Base-by-base conservation (phyloP, 495 filamentous ascomycete genomes). In the Penicillium mononematosum region DNA sequence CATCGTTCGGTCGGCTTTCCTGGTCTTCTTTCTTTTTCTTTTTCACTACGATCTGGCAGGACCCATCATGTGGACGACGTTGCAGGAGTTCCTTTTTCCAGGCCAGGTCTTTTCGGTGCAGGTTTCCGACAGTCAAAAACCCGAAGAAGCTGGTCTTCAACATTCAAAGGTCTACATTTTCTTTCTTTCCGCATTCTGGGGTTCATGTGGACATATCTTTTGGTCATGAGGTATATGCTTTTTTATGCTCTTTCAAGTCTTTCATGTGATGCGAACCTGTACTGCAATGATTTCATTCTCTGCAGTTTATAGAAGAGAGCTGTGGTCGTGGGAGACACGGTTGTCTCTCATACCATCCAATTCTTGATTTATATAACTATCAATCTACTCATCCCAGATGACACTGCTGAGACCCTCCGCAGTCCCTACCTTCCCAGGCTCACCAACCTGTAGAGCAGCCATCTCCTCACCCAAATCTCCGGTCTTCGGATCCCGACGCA, bases 321-420 rank as follows among this genome's bases (percentile, higher is more conserved):
- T 42, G 24, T 8, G 25, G 8, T n/a, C 6, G 43, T 46, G 7
- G 31, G 22, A 29, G 20, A 2, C 25, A 22, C 11, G 12, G 38
- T 27, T 8, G 17, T 25, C 4, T 46, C 24, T 20, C 49, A 39
- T 36, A 6, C 16, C 50, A 49, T 49, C n/a, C 44, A n/a, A 51
- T 42, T 16, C 51, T 36, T 44, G 55, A 32, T 50, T 42, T 53
- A 31, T 29, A 44, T 48, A 49, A 44, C 50, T 45, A 7, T 14
- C 11, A 27, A 52, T 61, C 22, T 72, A 78, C 69, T 89, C 83
- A 52, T 78, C 78, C 77, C 85, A 89, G 55, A 87, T 75, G 17
- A 85, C 80, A 64, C 80, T 79, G 46, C 80, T 87, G 51, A 87
- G 53, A 0, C 76, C 75, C 16, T 67, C 60, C 3, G 69, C 68